These are phyloP conservation scores for Areca catechu DNA, from an alignment of 176 grass and related monocot species.

Conservation along the genomic window DNA sequence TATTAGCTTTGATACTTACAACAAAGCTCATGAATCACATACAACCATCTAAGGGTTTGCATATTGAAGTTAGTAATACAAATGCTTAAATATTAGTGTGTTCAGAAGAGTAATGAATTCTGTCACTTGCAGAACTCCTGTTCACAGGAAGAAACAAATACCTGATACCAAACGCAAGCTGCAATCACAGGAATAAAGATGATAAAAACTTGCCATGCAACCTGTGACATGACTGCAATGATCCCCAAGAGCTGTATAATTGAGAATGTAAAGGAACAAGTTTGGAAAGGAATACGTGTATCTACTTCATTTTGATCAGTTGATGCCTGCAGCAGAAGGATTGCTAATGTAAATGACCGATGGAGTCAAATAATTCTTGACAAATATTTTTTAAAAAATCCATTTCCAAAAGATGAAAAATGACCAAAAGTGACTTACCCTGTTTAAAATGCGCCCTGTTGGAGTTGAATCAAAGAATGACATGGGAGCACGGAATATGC, in stretches of 20 bases:
- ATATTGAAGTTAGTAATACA: no score
- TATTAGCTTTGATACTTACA: no score
- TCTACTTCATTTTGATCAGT: conserved; percentile 76
- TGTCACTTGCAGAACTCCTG: no score
- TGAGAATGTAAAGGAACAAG: conserved; percentile 45
- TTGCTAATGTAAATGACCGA: no score
- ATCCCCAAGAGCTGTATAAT: conserved; percentile 76
- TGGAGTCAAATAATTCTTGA: no score
- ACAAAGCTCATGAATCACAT: no score
- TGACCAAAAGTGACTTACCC: conserved; percentile 30
- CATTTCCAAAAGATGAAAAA: no score
- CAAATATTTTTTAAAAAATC: no score
- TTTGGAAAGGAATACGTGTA: conserved; percentile 35
- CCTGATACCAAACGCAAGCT: conserved; percentile 72
- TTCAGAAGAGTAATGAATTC: no score
- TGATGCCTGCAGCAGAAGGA: conserved; percentile 37
- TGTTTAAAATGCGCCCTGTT: neutral
- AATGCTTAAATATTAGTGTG: no score
- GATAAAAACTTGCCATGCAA: conserved; percentile 45
- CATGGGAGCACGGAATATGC: conserved; percentile 87
- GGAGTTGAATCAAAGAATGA: conserved; percentile 77
- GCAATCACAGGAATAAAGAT: conserved; percentile 62
- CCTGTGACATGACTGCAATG: conserved; percentile 52
- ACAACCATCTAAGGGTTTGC: no score
- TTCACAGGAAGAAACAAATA: conserved; percentile 15